Base-by-base conservation (phyloP, 257 asterid species). In the Nicotiana attenuata region DNA sequence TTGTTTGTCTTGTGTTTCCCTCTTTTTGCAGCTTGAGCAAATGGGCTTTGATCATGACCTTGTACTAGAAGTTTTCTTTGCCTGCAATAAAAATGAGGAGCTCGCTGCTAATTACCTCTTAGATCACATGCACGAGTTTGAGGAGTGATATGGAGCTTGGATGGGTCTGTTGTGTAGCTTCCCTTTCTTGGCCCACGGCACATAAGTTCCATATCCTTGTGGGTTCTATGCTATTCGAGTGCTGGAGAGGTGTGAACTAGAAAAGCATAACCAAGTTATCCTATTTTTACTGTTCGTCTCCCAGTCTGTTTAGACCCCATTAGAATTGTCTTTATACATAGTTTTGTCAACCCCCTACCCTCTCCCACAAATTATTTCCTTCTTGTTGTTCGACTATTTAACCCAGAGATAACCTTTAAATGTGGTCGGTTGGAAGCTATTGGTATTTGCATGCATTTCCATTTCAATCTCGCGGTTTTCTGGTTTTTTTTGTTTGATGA, bases 21-120 rank as follows among this genome's bases (percentile, higher is more conserved):
- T 55, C 19, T 63, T 60, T 29, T 61, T 79, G 76, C 92, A 94
- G 98, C 98, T 94, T 24, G 97, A 91, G 85, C 97, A 93, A 2
- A 90, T 94, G 98, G 98, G 98, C 17, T 94, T 94, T 41, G 94
- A 92, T 86, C 89, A 93, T 45, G 93, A 91, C 17, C 83, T 91
- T 0, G 98, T 94, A 26, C 84, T 94, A 76, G 89, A 91, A 81
- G 97, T 92, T 63, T 94, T 87, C 88, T 91, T 94, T 29, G 97
- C 97, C 8, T 94, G 98, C 94, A 92, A 94, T 97, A 94, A 90
- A 92, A 90, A 94, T 15, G 98, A 94, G 86, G 97, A 92, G 84
- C 86, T 93, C 78, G 97, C 98, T 57, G 98, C 98, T 16, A 94
- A 94, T 86, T 94, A 93, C 86, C 97, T 94, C n/a, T 88, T 94